Base-by-base conservation (phyloP, 208 protist species). In the Trypanosoma grayi region DNA sequence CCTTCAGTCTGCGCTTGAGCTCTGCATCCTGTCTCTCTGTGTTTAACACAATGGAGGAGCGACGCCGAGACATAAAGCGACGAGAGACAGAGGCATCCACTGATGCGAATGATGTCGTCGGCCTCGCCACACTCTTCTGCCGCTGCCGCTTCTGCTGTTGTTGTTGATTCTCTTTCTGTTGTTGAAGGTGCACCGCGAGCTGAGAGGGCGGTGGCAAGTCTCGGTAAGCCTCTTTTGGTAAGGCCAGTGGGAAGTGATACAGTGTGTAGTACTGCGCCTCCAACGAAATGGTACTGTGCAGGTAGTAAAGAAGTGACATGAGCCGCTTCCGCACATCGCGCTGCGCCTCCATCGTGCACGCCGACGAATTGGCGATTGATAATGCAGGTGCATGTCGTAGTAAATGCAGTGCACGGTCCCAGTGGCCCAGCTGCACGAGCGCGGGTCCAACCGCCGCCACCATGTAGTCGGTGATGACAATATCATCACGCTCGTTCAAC, bases 401-500 rank as follows among this genome's bases (percentile, higher is more conserved):
- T 55, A 94, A 64, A 60, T 83, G 65, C 55, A 90, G 69, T 5
- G 73, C 73, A 16, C 88, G 74, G 4, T 79, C 70, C 11, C 25
- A n/a, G 39, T 85, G 45, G 0, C 85, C 85, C 10, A 88, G 18
- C 53, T 90, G 84, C 50, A 92, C 27, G 33, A 95, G 75, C 25
- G 88, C 77, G 8, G 83, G 73, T 16, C 53, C 80, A 0, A 86
- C 80, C 18, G 61, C 59, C 6, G 59, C 67, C 72, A 87, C 70
- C 28, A 94, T 75, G 11, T 70, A 63, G 47, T 92, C 83, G 1
- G 85, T 92, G 4, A 92, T 48, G 4, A 62, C 11, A 64, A 83
- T 73, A 67, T 94, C 88, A 52, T 94, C 85, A n/a, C 88, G 74
- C 30, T 66, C 31, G 37, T 44, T 48, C 18, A 94, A 60, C 13